Conservation (phyloP, 163 green algal species). For the Smithsoniella earleae region DNA sequence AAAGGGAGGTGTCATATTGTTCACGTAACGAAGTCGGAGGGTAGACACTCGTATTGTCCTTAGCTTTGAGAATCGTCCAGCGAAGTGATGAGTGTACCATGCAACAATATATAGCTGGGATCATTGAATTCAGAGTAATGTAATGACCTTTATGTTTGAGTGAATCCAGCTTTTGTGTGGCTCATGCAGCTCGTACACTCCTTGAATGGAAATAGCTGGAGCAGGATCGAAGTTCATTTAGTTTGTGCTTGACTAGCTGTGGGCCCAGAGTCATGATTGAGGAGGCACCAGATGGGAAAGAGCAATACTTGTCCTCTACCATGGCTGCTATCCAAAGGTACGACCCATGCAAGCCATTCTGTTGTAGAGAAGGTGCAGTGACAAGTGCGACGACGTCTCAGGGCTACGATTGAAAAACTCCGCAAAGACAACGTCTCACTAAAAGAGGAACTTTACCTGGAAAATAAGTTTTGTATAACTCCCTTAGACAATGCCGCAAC, state of each 20-base stretch:
- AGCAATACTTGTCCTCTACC: slow-evolving; percentile 14
- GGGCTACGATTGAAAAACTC: slow-evolving; percentile 66
- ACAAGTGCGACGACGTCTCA: slow-evolving; percentile 33
- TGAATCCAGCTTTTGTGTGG: too few relatives aligned
- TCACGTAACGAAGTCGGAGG: too few relatives aligned
- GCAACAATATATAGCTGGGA: too few relatives aligned
- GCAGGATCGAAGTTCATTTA: neutral
- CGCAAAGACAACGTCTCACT: slow-evolving; percentile 70
- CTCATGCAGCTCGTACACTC: too few relatives aligned
- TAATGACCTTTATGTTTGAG: too few relatives aligned
- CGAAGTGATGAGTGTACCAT: too few relatives aligned
- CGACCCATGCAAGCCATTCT: neutral
- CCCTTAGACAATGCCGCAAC: slow-evolving; percentile 48
- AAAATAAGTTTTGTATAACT: slow-evolving; percentile 79
- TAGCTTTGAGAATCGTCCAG: too few relatives aligned
- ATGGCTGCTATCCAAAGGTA: slow-evolving; percentile 30
- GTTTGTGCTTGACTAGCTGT: neutral
- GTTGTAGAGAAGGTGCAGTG: neutral
- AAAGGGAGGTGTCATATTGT: too few relatives aligned
- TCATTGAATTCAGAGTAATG: neutral
- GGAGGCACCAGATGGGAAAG: slow-evolving; percentile 2
- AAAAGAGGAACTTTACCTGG: slow-evolving; percentile 79
- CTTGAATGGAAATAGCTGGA: neutral
- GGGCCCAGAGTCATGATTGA: slow-evolving; percentile 7
- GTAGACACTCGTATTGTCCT: too few relatives aligned